Evolutionary conservation across 2,329 filamentous ascomycete species (phyloP), one percentile per base, ranked within the genome.

Genomic region (Tolypocladium guangdongense): DNA sequence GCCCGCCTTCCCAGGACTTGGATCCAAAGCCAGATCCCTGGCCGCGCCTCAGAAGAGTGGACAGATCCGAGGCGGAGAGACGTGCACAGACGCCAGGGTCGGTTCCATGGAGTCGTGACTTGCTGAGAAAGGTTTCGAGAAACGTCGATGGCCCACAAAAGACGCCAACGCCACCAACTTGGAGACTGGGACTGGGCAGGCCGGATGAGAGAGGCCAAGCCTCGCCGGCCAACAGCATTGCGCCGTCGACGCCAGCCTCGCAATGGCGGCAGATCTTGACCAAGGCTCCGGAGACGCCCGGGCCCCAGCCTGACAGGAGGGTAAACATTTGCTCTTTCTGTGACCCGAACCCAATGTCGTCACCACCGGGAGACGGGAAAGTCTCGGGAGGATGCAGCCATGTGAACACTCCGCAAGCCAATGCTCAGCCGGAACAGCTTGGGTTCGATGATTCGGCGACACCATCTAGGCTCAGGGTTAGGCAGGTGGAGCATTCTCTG

Each of bases 401-500:
- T 18, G 52, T 53, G 27, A 41, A 33, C 18, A 49, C 24, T 7
- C 48, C 52, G 16, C 39, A 47, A 18, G 52, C 56, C 43, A 39
- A 53, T 39, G 48, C 47, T 2, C 41, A 52, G 2, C n/a, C 50
- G 20, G 20, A 39, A 22, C 49, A 56, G 14, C 37, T 49, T 22
- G 33, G 45, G 33, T 22, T 52, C 11, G 55, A 47, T n/a, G 36
- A 55, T 38, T 46, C 46, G 16, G 51, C 50, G 32, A 54, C 55
- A 11, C 55, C 56, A 33, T 55, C 63, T 30, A 57, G 58, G 35
- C 45, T 66, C 45, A 64, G 59, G 50, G 52, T 67, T 22, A 61
- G 60, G 49, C 59, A 66, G 35, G 54, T 67, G 37, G 65, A 67
- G 53, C 55, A 61, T 12, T 63, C 60, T 3, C 56, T 67, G n/a